These are phyloP conservation scores for Eruca vesicaria DNA, from an alignment of 441 rosid species.

Conservation along the genomic window DNA sequence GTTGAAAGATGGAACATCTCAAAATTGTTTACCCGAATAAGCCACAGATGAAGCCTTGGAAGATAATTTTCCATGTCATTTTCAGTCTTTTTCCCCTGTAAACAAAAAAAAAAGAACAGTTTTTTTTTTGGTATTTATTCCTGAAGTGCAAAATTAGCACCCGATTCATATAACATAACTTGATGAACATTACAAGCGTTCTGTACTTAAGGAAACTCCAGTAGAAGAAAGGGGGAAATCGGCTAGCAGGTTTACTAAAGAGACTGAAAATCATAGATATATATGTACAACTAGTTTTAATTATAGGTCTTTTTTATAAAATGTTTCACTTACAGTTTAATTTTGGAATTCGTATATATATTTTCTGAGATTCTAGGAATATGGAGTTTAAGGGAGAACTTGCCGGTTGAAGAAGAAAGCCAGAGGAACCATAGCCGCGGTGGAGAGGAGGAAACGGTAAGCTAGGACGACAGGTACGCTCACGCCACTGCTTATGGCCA, in stretches of 20 bases:
- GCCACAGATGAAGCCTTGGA: conserved; percentile 33
- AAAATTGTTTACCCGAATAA: conserved; percentile 32
- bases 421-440: conserved; percentile 38
- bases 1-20: background rate
- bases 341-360: background rate
- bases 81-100: conserved; percentile 2
- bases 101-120: background rate
- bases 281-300: background rate
- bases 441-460: conserved; percentile 39
- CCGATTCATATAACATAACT: background rate
- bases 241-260: background rate
- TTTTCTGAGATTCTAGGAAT: background rate
- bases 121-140: background rate
- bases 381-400: background rate
- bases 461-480: conserved; percentile 32
- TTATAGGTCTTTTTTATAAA: background rate
- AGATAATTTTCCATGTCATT: conserved; percentile 21
- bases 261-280: background rate
- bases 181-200: background rate
- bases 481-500: conserved; percentile 39
- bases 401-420: conserved; percentile 42
- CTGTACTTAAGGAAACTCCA: background rate
- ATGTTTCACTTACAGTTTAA: too few species aligned
- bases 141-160: background rate
- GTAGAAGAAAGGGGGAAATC: background rate